A percentile compares a stretch with the other conserved stretches of the same genome.
These are phyloP conservation scores for Platanus orientalis DNA, from an alignment of 164 flowering plant genomes.

Conservation along the genomic window DNA sequence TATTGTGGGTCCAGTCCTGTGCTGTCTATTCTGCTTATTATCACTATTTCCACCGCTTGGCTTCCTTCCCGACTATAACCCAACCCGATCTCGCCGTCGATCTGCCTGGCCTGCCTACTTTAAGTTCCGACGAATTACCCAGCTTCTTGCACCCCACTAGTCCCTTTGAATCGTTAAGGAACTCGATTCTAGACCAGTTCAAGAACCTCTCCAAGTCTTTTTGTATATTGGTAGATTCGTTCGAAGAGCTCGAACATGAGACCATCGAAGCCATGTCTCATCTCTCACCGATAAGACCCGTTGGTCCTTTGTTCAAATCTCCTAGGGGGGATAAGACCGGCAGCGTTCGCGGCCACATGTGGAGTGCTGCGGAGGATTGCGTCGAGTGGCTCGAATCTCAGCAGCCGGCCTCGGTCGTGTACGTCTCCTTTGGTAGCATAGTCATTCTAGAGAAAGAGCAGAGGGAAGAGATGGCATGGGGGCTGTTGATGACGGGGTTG, in stretches of 20 bases:
- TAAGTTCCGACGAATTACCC: conserved; percentile 59
- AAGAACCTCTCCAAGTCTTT: conserved; percentile 48
- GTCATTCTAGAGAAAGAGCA: conserved; percentile 42
- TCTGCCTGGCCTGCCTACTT: conserved; percentile 49
- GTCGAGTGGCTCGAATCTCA: conserved; percentile 52
- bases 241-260: conserved; percentile 61
- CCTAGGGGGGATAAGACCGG: background rate
- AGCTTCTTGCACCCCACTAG: conserved; percentile 51
- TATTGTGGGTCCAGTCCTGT: conserved; percentile 77
- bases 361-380: conserved; percentile 38
- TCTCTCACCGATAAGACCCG: too few species aligned
- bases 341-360: conserved; percentile 37
- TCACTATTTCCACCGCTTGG: conserved; percentile 35
- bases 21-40: conserved; percentile 60
- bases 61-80: conserved; percentile 43
- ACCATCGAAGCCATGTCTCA: conserved; percentile 32
- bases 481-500: conserved; percentile 33
- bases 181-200: conserved; percentile 43
- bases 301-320: conserved; percentile 61
- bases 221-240: conserved; percentile 60
- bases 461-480: conserved; percentile 57
- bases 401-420: conserved; percentile 45
- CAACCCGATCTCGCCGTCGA: conserved; percentile 41
- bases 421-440: conserved; percentile 61
- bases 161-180: conserved; percentile 28